Evolutionary conservation across 108 stramenopile species (phyloP).

Genomic region (Nitzschia palea): DNA sequence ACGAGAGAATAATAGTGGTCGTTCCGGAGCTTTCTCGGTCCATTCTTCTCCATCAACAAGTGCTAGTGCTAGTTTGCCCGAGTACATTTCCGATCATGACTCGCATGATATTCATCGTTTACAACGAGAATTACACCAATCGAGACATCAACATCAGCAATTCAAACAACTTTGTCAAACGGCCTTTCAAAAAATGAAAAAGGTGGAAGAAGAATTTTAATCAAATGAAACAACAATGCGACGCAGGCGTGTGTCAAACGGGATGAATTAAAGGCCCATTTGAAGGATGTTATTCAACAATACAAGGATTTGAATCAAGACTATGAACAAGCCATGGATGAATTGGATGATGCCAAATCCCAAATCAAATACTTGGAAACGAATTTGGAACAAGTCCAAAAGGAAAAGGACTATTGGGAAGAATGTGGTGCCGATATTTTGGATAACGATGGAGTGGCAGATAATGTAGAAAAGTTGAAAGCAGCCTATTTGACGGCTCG

Average conservation of each 20-base stretch:
- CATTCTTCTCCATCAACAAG: no score
- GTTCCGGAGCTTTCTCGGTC: no score
- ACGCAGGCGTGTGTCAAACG: not conserved
- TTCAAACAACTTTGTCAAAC: constrained; percentile 14
- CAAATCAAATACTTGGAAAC: constrained; percentile 1
- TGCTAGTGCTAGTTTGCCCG: no score
- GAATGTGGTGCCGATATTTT: not conserved
- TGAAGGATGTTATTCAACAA: constrained; percentile 22
- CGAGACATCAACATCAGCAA: not conserved
- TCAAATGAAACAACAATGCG: not conserved
- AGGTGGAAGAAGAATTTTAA: constrained; percentile 6
- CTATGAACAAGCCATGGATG: not conserved
- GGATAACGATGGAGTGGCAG: not conserved
- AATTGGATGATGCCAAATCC: constrained; percentile 5
- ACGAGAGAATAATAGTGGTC: no score
- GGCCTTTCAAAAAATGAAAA: constrained; percentile 2
- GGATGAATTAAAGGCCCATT: not conserved
- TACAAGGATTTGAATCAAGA: constrained; percentile 22
- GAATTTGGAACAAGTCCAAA: not conserved
- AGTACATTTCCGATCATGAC: no score
- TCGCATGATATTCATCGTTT: not conserved
- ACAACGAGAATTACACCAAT: not conserved
- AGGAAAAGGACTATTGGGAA: not conserved
- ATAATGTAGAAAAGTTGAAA: not conserved
- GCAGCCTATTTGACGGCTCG: not conserved